Percentiles rank a stretch among this genome's conserved stretches.
These are phyloP conservation scores for Penicillium robsamsonii DNA, from an alignment of 495 filamentous ascomycete genomes.

Conservation along the genomic window DNA sequence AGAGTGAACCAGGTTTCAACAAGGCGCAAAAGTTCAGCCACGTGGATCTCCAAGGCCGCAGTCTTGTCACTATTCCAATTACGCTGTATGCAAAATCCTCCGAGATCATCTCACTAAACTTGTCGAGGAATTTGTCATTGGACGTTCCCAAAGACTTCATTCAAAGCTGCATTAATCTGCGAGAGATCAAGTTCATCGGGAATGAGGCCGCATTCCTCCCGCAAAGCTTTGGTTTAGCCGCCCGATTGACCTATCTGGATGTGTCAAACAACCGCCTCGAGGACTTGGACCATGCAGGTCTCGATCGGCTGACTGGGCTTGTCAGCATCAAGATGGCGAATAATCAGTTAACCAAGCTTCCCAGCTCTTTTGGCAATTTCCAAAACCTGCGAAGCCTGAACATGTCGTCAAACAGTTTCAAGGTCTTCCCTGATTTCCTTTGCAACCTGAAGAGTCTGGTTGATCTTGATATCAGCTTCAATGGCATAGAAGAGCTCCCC, in stretches of 20 bases:
- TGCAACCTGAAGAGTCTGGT: slow-evolving; percentile 79
- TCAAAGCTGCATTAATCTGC: slow-evolving; percentile 82
- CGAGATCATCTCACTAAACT: slow-evolving; percentile 92
- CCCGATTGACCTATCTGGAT: slow-evolving; percentile 80
- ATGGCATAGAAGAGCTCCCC: slow-evolving; percentile 74
- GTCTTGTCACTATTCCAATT: slow-evolving; percentile 92
- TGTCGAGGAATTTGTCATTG: slow-evolving; percentile 86
- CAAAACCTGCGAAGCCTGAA: slow-evolving; percentile 75
- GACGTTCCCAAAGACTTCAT: slow-evolving; percentile 97
- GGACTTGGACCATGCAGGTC: slow-evolving; percentile 76
- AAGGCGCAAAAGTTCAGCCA: slow-evolving; percentile 88
- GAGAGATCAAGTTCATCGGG: slow-evolving; percentile 90
- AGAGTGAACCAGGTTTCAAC: slow-evolving; percentile 74
- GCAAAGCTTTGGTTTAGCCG: slow-evolving; percentile 77
- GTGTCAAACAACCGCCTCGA: slow-evolving; percentile 92
- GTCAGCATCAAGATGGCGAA: slow-evolving; percentile 91
- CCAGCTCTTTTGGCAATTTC: slow-evolving; percentile 77
- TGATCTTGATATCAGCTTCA: slow-evolving; percentile 97
- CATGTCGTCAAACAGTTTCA: slow-evolving; percentile 87
- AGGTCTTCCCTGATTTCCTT: slow-evolving; percentile 78
- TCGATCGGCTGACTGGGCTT: slow-evolving; percentile 68
- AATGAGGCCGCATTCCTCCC: slow-evolving; percentile 91
- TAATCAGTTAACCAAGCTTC: slow-evolving; percentile 76
- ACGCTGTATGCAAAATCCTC: slow-evolving; percentile 84
- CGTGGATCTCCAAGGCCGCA: slow-evolving; percentile 87